phyloP scores from a whole-genome alignment of 805 yeast genomes.

The Myxozyma melibiosi region DNA sequence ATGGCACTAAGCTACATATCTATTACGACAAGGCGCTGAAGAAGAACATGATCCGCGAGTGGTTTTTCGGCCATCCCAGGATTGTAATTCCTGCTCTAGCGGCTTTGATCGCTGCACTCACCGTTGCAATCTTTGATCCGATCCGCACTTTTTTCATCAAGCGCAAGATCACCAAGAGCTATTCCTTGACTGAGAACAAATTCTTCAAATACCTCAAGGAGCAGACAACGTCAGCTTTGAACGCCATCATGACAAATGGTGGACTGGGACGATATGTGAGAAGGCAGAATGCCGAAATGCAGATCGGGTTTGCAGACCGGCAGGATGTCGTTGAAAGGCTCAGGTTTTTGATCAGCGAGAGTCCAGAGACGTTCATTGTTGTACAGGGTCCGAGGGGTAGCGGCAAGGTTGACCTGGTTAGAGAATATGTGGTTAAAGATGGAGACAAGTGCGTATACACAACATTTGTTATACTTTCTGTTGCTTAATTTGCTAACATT shows the following conservation, averaged over 20 bases:
- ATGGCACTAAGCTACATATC: slow-evolving; percentile 67
- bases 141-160: slow-evolving; percentile 79
- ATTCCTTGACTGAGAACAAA: slow-evolving; percentile 40
- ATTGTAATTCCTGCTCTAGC: slow-evolving; percentile 78
- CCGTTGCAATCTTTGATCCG: slow-evolving; percentile 90
- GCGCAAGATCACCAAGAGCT: slow-evolving; percentile 58
- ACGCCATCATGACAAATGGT: slow-evolving; percentile 10
- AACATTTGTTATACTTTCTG: not conserved
- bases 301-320: slow-evolving; percentile 65
- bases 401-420: slow-evolving; percentile 82
- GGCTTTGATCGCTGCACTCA: slow-evolving; percentile 76
- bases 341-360: slow-evolving; percentile 80
- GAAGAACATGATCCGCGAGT: slow-evolving; percentile 56
- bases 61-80: slow-evolving; percentile 73
- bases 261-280: slow-evolving; percentile 9
- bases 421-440: slow-evolving; percentile 62
- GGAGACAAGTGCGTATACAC: slow-evolving; percentile 47
- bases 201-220: slow-evolving; percentile 40
- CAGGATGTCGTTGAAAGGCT: slow-evolving; percentile 66
- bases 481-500: slow-evolving; percentile 5
- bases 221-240: not conserved
- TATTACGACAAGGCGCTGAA: slow-evolving; percentile 64
- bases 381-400: slow-evolving; percentile 93
- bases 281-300: not conserved
- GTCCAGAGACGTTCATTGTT: slow-evolving; percentile 85